A percentile compares a stretch with the other conserved stretches of the same genome.
Evolutionary conservation across 768 basidiomycete genomes (phyloP).

Genomic region (Hemileccinum rubropunctum): DNA sequence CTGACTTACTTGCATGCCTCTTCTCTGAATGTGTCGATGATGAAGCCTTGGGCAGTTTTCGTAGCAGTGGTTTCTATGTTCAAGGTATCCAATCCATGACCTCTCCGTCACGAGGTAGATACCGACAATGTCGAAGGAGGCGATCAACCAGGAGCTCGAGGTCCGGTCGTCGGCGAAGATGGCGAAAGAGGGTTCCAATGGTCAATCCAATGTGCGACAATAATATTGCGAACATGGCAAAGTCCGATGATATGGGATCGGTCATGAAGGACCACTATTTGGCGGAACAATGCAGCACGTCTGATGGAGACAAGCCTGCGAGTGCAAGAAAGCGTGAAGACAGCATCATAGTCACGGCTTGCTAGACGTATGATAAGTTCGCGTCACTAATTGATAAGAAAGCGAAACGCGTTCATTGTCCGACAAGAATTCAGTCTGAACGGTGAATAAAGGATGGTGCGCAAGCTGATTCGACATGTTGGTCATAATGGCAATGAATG

Average conservation of each 20-base stretch:
- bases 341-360: not conserved
- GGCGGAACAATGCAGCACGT: slow-evolving; percentile 47
- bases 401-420: slow-evolving; percentile 45
- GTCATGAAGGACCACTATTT: slow-evolving; percentile 53
- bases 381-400: slow-evolving; percentile 38
- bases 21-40: slow-evolving; percentile 53
- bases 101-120: slow-evolving; percentile 54
- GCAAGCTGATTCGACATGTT: slow-evolving; percentile 12
- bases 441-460: slow-evolving; percentile 45
- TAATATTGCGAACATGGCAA: slow-evolving; percentile 52
- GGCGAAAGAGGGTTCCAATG: slow-evolving; percentile 51
- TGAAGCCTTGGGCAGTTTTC: slow-evolving; percentile 45
- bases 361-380: slow-evolving; percentile 44
- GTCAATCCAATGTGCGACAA: slow-evolving; percentile 50
- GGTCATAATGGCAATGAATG: no score
- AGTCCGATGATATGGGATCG: slow-evolving; percentile 52
- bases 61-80: slow-evolving; percentile 64
- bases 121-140: slow-evolving; percentile 47
- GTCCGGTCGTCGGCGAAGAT: slow-evolving; percentile 48
- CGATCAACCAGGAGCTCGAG: slow-evolving; percentile 45
- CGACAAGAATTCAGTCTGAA: slow-evolving; percentile 42
- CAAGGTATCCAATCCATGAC: slow-evolving; percentile 57
- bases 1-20: slow-evolving; percentile 54
- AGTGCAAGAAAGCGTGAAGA: not conserved
- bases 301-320: slow-evolving; percentile 37